Evolutionary conservation across 2,329 filamentous ascomycete species (phyloP).

Genomic region (Fusarium kyushuense): DNA sequence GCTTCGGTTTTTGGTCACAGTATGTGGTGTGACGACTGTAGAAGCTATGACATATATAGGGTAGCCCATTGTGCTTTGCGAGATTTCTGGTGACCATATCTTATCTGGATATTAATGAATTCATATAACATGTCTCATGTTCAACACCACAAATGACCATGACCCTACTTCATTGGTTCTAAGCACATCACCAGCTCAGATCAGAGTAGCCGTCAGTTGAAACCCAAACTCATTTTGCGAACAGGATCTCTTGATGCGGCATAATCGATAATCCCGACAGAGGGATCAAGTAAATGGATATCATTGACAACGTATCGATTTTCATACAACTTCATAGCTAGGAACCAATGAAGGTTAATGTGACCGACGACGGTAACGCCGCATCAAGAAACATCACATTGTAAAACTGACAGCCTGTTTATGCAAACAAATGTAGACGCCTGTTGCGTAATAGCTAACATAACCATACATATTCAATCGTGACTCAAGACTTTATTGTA

Average conservation of each 20-base stretch:
- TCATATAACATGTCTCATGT: not conserved
- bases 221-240: not conserved
- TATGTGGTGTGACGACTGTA: not conserved
- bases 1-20: not conserved
- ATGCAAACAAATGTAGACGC: constrained; percentile 22
- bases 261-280: too few species aligned
- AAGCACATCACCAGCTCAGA: not conserved
- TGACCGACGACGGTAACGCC: not conserved
- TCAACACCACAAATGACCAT: not conserved
- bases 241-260: too few species aligned
- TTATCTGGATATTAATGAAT: not conserved
- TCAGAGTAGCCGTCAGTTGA: not conserved
- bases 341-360: not conserved
- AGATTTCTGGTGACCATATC: not conserved
- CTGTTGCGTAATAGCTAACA: constrained; percentile 17
- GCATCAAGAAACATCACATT: constrained; percentile 11
- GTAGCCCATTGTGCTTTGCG: not conserved
- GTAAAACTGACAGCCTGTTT: constrained; percentile 17
- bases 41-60: not conserved
- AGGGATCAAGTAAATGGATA: not conserved
- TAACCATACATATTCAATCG: constrained; percentile 13
- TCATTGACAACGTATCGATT: constrained; percentile 34
- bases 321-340: constrained; percentile 31
- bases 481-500: constrained; percentile 11
- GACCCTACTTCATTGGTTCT: not conserved